phyloP scores from a whole-genome alignment of 1,284 basidiomycete species.

The Ceratobasidium sp. region DNA sequence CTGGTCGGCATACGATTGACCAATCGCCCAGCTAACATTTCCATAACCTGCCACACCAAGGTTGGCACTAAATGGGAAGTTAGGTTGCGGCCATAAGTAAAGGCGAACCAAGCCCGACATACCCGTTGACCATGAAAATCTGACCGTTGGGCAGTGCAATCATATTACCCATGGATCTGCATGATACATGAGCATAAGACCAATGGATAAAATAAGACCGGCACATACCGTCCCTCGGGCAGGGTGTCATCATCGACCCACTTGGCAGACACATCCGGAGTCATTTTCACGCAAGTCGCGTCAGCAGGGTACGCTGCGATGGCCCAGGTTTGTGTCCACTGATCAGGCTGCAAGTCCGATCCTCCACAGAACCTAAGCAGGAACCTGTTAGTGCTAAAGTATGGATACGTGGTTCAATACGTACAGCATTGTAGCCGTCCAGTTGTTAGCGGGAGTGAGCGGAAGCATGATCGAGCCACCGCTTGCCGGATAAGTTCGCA shows the following conservation, averaged over 20 bases:
- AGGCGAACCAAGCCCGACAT: not conserved
- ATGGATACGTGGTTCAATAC: not conserved
- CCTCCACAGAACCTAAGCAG: constrained; percentile 76
- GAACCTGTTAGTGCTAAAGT: not conserved
- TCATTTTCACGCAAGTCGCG: constrained; percentile 62
- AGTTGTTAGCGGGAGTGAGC: constrained; percentile 87
- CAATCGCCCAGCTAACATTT: constrained; percentile 50
- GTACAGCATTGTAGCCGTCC: constrained; percentile 65
- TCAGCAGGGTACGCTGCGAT: constrained; percentile 54
- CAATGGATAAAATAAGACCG: not conserved
- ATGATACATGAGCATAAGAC: not conserved
- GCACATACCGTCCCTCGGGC: constrained; percentile 56
- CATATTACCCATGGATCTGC: constrained; percentile 71
- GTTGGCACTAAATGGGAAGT: constrained; percentile 47
- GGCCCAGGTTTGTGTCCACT: constrained; percentile 52
- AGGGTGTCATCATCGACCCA: constrained; percentile 76
- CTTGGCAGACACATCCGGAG: constrained; percentile 67
- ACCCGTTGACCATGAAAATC: constrained; percentile 73
- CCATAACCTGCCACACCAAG: constrained; percentile 45
- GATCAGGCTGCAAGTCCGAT: constrained; percentile 65
- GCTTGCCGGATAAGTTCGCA: constrained; percentile 91
- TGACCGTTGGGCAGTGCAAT: constrained; percentile 75
- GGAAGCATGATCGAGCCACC: constrained; percentile 91
- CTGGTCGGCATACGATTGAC: constrained; percentile 54
- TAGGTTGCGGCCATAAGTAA: not conserved